These are phyloP conservation scores for Xylariaceae sp. DNA, from an alignment of 2,329 filamentous ascomycete species.

Conservation along the genomic window DNA sequence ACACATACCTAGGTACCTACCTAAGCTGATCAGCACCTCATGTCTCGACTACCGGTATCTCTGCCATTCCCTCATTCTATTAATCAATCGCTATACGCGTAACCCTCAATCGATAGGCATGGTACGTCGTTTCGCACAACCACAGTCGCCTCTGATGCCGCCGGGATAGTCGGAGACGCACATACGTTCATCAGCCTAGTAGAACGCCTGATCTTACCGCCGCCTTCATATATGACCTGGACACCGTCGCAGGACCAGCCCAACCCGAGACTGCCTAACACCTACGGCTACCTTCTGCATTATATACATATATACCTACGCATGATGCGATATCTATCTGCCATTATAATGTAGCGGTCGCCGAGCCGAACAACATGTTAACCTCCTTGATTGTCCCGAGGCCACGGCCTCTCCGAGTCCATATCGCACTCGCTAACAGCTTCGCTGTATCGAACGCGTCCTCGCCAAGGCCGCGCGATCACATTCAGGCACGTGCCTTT, in stretches of 20 bases:
- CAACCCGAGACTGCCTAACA: background rate
- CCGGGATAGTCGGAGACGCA: background rate
- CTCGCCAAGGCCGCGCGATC: slow-evolving; percentile 24
- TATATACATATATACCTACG: background rate
- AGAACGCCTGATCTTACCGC: background rate
- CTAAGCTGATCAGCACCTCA: background rate
- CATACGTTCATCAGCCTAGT: background rate
- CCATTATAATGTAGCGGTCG: slow-evolving; percentile 13
- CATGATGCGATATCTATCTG: slow-evolving; percentile 1
- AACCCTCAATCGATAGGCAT: background rate
- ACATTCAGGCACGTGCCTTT: slow-evolving; percentile 44
- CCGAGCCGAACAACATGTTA: slow-evolving; percentile 32
- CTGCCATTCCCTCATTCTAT: background rate
- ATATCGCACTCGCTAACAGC: slow-evolving; percentile 17
- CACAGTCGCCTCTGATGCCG: slow-evolving; percentile 1
- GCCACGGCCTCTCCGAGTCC: slow-evolving; percentile 26
- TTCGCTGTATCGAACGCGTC: slow-evolving; percentile 21
- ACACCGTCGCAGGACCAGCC: background rate
- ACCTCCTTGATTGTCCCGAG: slow-evolving; percentile 32
- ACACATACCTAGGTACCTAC: background rate
- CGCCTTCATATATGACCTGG: background rate
- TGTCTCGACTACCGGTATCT: background rate
- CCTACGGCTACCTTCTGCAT: background rate
- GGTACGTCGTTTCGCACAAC: slow-evolving; percentile 8
- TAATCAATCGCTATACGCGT: background rate